Conservation (phyloP, 1,284 basidiomycete species). For the Moesziomyces aphidis region DNA sequence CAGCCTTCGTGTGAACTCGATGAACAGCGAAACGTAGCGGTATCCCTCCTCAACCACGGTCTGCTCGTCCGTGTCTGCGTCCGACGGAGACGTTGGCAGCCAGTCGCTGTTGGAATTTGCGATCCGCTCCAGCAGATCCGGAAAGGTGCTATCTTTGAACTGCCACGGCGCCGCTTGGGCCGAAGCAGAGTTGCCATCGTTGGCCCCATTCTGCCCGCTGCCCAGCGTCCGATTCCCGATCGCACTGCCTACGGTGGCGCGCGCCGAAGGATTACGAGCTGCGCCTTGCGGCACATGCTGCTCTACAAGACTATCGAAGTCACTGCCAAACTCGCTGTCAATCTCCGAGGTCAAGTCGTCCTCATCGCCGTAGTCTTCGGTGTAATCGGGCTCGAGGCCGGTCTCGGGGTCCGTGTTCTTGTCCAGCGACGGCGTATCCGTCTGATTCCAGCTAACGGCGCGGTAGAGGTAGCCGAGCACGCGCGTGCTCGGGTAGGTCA, state of each 20-base stretch:
- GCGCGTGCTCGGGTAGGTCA: constrained; percentile 24
- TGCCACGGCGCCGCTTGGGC: constrained; percentile 2
- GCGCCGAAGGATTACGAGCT: background rate
- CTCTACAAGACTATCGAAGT: constrained; percentile 6
- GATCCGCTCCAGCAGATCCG: constrained; percentile 17
- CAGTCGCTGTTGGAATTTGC: constrained; percentile 1
- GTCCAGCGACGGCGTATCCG: constrained; percentile 34
- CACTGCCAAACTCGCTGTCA: constrained; percentile 12
- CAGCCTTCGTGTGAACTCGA: constrained; percentile 9
- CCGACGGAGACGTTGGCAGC: background rate
- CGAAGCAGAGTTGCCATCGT: background rate
- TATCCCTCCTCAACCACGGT: constrained; percentile 11
- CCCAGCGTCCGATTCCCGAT: background rate
- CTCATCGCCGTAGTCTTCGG: constrained; percentile 1
- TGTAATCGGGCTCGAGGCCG: constrained; percentile 12
- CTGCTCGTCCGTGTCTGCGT: background rate
- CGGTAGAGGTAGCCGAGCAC: constrained; percentile 31
- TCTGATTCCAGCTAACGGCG: constrained; percentile 26
- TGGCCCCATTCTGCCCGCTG: background rate
- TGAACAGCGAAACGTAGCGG: constrained; percentile 19
- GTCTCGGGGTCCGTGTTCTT: constrained; percentile 22
- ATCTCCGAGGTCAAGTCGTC: constrained; percentile 6
- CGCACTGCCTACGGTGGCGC: constrained; percentile 9
- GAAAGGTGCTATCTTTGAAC: constrained; percentile 28
- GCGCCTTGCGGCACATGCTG: background rate